phyloP scores from a whole-genome alignment of 2,329 filamentous ascomycete genomes.

The Fusarium circinatum region DNA sequence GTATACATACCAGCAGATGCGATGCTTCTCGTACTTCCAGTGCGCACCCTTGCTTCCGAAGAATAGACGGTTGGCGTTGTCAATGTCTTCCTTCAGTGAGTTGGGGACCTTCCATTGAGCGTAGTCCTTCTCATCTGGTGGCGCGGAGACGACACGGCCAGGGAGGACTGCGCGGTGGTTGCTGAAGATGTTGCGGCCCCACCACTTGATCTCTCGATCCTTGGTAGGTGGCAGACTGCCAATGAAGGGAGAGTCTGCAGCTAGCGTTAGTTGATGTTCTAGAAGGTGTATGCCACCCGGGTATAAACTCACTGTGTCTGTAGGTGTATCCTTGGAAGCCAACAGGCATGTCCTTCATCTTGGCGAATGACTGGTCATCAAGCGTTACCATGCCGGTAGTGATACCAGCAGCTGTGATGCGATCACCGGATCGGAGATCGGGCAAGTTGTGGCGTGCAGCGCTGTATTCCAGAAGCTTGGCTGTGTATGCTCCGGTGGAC shows the following conservation, averaged over 20 bases:
- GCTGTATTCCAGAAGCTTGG: conserved; percentile 63
- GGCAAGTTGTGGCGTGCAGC: conserved; percentile 58
- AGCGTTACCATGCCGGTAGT: conserved; percentile 67
- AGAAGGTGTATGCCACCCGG: not conserved
- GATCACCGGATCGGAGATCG: conserved; percentile 61
- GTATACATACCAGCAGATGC: conserved; percentile 71
- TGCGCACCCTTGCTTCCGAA: conserved; percentile 65
- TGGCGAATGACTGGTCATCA: conserved; percentile 55
- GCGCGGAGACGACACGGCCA: conserved; percentile 65
- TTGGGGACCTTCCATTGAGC: conserved; percentile 70
- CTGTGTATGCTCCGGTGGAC: conserved; percentile 67
- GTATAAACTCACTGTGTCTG: conserved; percentile 47
- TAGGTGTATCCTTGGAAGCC: conserved; percentile 55
- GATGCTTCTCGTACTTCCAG: conserved; percentile 70
- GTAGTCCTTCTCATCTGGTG: conserved; percentile 66
- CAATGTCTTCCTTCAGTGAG: conserved; percentile 67
- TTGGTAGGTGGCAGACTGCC: conserved; percentile 66
- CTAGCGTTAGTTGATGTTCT: conserved; percentile 45
- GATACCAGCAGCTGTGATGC: conserved; percentile 69
- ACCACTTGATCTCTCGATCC: conserved; percentile 66
- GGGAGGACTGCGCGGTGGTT: conserved; percentile 64
- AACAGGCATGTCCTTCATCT: conserved; percentile 61
- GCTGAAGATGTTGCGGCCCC: conserved; percentile 68
- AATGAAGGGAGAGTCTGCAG: conserved; percentile 62
- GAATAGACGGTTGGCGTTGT: conserved; percentile 65